Percentiles rank a stretch among this genome's conserved stretches.
Evolutionary conservation across 2,329 filamentous ascomycete species (phyloP).

Genomic region (Chlorencoelia australis): DNA sequence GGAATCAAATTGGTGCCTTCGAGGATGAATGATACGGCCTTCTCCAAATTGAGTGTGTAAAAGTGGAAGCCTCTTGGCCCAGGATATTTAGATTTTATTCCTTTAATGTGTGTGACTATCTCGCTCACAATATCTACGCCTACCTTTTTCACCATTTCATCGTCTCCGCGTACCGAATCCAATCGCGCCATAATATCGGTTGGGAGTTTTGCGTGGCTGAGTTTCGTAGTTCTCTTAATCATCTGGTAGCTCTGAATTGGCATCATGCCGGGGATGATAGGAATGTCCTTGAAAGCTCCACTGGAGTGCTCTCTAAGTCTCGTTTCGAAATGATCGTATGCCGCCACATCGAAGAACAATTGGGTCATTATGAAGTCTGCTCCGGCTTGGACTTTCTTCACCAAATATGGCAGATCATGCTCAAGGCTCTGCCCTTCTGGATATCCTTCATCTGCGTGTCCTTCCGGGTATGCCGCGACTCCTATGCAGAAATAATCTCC

Average conservation of each 20-base stretch:
- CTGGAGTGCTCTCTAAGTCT: conserved; percentile 70
- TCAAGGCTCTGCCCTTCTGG: conserved; percentile 60
- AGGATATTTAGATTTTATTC: conserved; percentile 41
- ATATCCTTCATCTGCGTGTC: conserved; percentile 83
- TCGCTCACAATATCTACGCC: conserved; percentile 78
- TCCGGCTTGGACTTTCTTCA: conserved; percentile 84
- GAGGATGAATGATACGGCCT: conserved; percentile 86
- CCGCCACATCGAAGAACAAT: conserved; percentile 83
- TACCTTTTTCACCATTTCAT: conserved; percentile 70
- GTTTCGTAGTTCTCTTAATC: conserved; percentile 83
- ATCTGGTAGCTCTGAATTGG: conserved; percentile 97
- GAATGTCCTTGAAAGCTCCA: conserved; percentile 73
- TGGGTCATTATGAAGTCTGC: conserved; percentile 99
- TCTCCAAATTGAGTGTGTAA: conserved; percentile 93
- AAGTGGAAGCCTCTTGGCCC: conserved; percentile 83
- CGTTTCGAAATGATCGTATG: conserved; percentile 72
- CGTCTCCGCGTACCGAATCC: conserved; percentile 64
- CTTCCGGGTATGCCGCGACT: conserved; percentile 90
- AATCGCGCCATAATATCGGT: conserved; percentile 57
- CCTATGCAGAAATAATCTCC: conserved; percentile 96
- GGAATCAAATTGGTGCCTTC: conserved; percentile 81
- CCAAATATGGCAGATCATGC: conserved; percentile 75
- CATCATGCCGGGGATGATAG: conserved; percentile 93
- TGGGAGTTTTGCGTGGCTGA: conserved; percentile 82
- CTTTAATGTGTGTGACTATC: conserved; percentile 68